Conservation (phyloP, 2,329 filamentous ascomycete species). For the Lasiodiplodia citricola region DNA sequence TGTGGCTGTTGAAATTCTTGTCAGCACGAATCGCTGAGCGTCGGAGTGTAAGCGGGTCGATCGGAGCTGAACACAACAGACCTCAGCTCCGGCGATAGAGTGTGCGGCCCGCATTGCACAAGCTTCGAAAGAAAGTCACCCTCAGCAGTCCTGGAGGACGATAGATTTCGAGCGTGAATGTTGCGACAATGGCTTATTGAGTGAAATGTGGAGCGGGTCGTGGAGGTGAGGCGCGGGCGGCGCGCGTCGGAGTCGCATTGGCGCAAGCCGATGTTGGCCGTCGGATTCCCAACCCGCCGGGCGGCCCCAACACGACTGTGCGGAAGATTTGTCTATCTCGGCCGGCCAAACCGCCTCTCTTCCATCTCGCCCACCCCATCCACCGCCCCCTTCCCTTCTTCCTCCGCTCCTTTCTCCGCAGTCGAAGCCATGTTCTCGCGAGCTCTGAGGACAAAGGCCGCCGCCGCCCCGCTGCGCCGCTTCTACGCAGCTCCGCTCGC, state of each 20-base stretch:
- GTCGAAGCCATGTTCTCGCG: constrained; percentile 43
- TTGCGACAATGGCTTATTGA: background rate
- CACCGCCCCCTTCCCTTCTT: constrained; percentile 19
- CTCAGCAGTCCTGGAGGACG: background rate
- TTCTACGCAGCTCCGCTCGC: constrained; percentile 40
- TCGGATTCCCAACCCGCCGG: constrained; percentile 27
- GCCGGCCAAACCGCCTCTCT: constrained; percentile 22
- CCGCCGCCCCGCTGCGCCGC: constrained; percentile 46
- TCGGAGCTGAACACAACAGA: constrained; percentile 11
- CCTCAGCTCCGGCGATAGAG: constrained; percentile 4
- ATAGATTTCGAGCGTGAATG: background rate
- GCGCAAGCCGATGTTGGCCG: constrained; percentile 23
- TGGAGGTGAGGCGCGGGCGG: constrained; percentile 9
- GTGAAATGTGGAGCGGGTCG: background rate
- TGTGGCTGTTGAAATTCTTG: background rate
- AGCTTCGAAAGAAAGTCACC: background rate
- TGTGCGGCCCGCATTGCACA: background rate
- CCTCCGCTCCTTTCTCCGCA: constrained; percentile 24
- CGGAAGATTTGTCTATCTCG: constrained; percentile 27
- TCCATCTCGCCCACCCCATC: constrained; percentile 24
- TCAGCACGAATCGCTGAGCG: constrained; percentile 2
- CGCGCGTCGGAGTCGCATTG: constrained; percentile 16
- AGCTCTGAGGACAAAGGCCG: constrained; percentile 47
- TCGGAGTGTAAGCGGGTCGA: constrained; percentile 3
- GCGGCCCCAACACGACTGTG: constrained; percentile 26